Percentiles rank a stretch among this genome's conserved stretches.
phyloP scores from a whole-genome alignment of 106 monocot species.

The Acanthochlamys bracteata region DNA sequence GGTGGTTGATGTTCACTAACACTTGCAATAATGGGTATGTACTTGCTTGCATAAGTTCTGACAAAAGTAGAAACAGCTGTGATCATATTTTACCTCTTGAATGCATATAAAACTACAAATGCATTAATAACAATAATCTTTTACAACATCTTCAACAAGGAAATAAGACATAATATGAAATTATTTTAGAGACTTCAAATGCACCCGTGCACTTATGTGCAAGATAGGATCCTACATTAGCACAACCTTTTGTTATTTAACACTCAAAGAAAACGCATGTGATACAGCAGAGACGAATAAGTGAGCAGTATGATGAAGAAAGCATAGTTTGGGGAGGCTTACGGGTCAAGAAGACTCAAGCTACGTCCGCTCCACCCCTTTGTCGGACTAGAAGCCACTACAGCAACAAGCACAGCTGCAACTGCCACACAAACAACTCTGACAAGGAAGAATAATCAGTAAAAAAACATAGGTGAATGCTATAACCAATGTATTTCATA shows the following conservation, averaged over 20 bases:
- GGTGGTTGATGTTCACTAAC: slow-evolving; percentile 99
- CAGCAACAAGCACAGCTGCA: slow-evolving; percentile 70
- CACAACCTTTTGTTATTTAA: too few relatives aligned
- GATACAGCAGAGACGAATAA: neutral
- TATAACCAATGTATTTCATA: too few relatives aligned
- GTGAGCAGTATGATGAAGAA: neutral
- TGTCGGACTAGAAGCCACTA: slow-evolving; percentile 96
- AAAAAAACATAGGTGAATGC: neutral
- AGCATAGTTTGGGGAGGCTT: slow-evolving; percentile 8
- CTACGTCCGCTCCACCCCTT: slow-evolving; percentile 99
- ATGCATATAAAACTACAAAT: neutral
- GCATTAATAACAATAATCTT: slow-evolving; percentile 1
- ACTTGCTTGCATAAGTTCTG: slow-evolving; percentile 99
- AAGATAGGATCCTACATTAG: too few relatives aligned
- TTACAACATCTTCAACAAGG: too few relatives aligned
- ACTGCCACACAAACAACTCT: slow-evolving; percentile 70
- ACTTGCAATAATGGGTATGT: slow-evolving; percentile 97
- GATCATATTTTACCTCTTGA: neutral
- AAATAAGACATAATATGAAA: too few relatives aligned
- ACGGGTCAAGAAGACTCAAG: slow-evolving; percentile 99
- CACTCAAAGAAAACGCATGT: neutral
- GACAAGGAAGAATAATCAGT: slow-evolving; percentile 16
- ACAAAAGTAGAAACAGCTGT: slow-evolving; percentile 11
- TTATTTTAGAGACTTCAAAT: too few relatives aligned
- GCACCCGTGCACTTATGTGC: too few relatives aligned